Evolutionary conservation across 1,139 yeast species (phyloP), one percentile per base, ranked within the genome.

Genomic region (Kodamaea fungicola): DNA sequence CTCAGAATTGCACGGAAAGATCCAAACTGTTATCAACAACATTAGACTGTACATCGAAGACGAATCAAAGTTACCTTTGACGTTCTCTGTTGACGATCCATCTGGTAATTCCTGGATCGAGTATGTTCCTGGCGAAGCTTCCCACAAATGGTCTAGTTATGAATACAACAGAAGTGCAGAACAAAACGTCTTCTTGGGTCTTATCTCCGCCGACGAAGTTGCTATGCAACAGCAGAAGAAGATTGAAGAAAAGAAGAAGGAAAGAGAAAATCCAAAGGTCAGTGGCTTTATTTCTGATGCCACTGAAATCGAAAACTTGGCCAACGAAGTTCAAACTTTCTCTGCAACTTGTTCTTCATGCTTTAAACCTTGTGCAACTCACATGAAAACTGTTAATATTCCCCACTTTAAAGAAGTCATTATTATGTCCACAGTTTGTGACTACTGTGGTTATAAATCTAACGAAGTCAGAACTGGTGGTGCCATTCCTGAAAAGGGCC

Each of bases 401-500:
- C 99, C 99, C 16, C 98, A 94, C 64, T 94, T 94, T 73, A 90
- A 89, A 63, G 97, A 94, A 50, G 99, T 94, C 32, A 84, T 94
- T 44, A 79, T 94, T 52, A 94, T 94, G 98, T 85, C 95, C 37
- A 92, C 98, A 0, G 83, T 78, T 1, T 94, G 99, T 65, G 90
- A 83, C 30, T 68, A 78, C 49, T 94, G 99, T 68, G 98, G 98
- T 26, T 94, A 86, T 67, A 92, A 87, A 65, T 87, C 96, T 16
- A 94, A 94, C 57, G 99, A 94, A 63, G 98, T 94, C 48, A 92
- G 90, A 67, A 94, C 98, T 4, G 99, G 99, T 41, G 99, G 99
- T 48, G 95, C 85, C 12, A 84, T 94, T 39, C 97, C 98, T 26
- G 83, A 71, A 4, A 74, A 81, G 61, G 99, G 97, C 44, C 80